Conservation (phyloP, 805 yeast genomes). For the Spathaspora hagerdaliae region DNA sequence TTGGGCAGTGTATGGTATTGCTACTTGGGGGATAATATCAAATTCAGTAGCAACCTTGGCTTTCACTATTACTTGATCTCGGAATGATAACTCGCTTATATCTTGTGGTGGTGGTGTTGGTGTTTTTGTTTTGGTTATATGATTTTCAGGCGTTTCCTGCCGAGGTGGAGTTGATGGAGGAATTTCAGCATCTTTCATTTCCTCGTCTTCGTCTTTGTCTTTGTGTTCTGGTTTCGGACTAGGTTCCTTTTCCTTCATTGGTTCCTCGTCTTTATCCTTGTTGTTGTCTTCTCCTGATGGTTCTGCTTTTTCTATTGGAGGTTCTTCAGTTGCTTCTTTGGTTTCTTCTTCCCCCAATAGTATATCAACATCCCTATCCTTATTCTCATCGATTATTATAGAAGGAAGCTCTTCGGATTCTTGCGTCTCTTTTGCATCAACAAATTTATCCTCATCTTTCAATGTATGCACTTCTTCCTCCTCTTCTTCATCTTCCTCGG, state of each 20-base stretch:
- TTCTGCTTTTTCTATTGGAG: neutral
- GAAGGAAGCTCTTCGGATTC: constrained; percentile 4
- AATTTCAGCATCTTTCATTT: neutral
- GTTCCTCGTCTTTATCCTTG: neutral
- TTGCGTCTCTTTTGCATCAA: constrained; percentile 6
- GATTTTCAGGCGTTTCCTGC: neutral
- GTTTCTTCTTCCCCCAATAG: neutral
- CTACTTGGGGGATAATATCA: constrained; percentile 80
- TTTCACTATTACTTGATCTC: constrained; percentile 33
- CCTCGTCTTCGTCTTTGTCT: neutral
- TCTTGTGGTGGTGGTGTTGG: constrained; percentile 1
- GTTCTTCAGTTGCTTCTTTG: neutral
- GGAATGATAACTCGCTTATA: constrained; percentile 9
- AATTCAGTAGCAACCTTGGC: constrained; percentile 51
- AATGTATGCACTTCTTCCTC: constrained; percentile 13
- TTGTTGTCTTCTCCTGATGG: neutral
- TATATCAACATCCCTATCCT: neutral
- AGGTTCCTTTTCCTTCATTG: neutral
- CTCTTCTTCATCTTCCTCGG: constrained; percentile 13
- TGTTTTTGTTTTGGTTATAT: constrained; percentile 4
- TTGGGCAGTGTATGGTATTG: constrained; percentile 76
- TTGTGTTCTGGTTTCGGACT: neutral
- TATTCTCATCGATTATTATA: neutral
- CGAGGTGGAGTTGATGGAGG: neutral
- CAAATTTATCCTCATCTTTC: constrained; percentile 13